phyloP scores from a whole-genome alignment of 371 early-diverging fungal genomes.

The Syncephalastrum monosporum region DNA sequence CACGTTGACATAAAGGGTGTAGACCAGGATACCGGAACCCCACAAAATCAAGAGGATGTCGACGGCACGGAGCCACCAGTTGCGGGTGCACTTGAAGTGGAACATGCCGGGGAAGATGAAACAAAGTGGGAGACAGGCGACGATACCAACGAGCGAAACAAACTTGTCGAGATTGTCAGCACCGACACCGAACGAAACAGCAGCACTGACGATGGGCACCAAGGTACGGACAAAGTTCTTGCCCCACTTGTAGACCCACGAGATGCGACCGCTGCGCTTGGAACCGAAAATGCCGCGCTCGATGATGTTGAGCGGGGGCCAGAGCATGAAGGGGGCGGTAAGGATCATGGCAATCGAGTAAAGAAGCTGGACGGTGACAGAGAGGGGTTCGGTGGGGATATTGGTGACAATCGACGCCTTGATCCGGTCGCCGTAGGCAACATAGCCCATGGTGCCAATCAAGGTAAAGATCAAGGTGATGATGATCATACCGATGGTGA shows the following conservation, averaged over 20 bases:
- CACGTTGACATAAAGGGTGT: slow-evolving; percentile 41
- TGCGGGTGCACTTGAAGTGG: slow-evolving; percentile 54
- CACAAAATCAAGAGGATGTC: slow-evolving; percentile 48
- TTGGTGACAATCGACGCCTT: slow-evolving; percentile 70
- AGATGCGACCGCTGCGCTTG: slow-evolving; percentile 28
- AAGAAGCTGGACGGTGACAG: slow-evolving; percentile 59
- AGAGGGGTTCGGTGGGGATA: slow-evolving; percentile 53
- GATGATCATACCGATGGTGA: slow-evolving; percentile 54
- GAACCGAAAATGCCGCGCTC: slow-evolving; percentile 56
- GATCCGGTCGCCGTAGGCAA: slow-evolving; percentile 66
- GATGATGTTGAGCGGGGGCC: slow-evolving; percentile 71
- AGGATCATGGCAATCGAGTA: slow-evolving; percentile 77
- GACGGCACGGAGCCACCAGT: slow-evolving; percentile 21
- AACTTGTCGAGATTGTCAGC: slow-evolving; percentile 68
- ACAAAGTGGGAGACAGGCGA: slow-evolving; percentile 55
- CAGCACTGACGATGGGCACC: slow-evolving; percentile 52
- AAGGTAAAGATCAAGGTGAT: slow-evolving; percentile 59
- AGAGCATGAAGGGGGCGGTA: slow-evolving; percentile 67
- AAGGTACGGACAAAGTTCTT: slow-evolving; percentile 63
- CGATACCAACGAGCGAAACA: slow-evolving; percentile 59
- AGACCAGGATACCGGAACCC: slow-evolving; percentile 52
- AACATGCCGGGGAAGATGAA: slow-evolving; percentile 79
- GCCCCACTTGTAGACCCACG: slow-evolving; percentile 54
- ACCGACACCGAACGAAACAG: slow-evolving; percentile 58
- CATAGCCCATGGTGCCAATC: slow-evolving; percentile 68